Percentiles rank a stretch among this genome's conserved stretches.
Conservation (phyloP, 2,329 filamentous ascomycete species). For the Fusarium heterosporum region DNA sequence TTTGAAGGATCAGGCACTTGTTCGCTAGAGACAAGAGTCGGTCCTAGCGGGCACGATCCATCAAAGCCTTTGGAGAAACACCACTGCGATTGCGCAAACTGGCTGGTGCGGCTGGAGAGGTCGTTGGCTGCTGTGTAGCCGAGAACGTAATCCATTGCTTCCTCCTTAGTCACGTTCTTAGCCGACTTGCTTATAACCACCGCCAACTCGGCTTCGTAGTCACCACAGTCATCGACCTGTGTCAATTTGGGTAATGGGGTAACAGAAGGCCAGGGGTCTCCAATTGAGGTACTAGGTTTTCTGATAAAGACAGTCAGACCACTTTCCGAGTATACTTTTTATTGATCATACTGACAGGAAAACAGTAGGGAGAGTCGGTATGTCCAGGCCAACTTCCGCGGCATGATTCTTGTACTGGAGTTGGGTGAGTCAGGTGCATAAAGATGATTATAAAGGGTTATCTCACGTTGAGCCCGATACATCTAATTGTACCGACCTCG, state of each 20-base stretch:
- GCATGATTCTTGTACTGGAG: conserved; percentile 51
- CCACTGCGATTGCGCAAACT: conserved; percentile 41
- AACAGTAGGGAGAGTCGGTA: conserved; percentile 66
- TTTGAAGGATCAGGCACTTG: conserved; percentile 56
- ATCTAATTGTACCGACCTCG: conserved; percentile 65
- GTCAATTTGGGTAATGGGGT: conserved; percentile 63
- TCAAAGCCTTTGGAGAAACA: conserved; percentile 69
- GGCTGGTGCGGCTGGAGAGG: conserved; percentile 57
- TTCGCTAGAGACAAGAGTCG: conserved; percentile 60
- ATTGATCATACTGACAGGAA: conserved; percentile 56
- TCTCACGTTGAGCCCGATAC: conserved; percentile 65
- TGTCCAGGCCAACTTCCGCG: conserved; percentile 62
- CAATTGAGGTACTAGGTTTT: conserved; percentile 65
- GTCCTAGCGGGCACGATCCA: conserved; percentile 63
- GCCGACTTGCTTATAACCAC: conserved; percentile 63
- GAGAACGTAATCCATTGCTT: conserved; percentile 69
- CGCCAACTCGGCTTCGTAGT: conserved; percentile 69
- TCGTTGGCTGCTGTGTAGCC: conserved; percentile 74
- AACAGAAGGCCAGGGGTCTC: conserved; percentile 64
- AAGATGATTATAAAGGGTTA: neutral
- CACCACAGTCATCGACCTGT: conserved; percentile 63
- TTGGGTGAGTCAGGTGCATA: neutral
- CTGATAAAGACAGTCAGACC: conserved; percentile 14
- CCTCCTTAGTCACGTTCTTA: conserved; percentile 65
- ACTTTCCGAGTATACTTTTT: neutral